A percentile compares a stretch with the other conserved stretches of the same genome.
phyloP scores from a whole-genome alignment of 108 stramenopile species.

The Pseudonitzschia multiseries region DNA sequence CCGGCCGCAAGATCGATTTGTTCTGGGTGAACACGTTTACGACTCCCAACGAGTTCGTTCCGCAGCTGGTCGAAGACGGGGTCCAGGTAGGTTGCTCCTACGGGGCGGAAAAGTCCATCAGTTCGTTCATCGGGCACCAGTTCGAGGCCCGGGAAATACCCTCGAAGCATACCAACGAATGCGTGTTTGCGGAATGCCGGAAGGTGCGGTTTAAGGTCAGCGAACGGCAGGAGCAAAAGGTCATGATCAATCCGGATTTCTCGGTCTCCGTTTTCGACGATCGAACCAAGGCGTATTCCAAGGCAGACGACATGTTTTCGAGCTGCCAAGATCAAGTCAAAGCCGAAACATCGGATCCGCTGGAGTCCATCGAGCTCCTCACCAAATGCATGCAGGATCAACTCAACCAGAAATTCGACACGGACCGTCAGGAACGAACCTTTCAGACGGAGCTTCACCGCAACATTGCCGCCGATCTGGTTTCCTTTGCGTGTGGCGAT shows the following conservation, averaged over 20 bases:
- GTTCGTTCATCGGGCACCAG: slow-evolving; percentile 62
- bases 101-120: slow-evolving; percentile 50
- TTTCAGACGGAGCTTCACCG: slow-evolving; percentile 57
- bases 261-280: slow-evolving; percentile 52
- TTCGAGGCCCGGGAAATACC: slow-evolving; percentile 76
- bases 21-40: slow-evolving; percentile 55
- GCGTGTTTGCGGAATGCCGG: slow-evolving; percentile 50
- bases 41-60: slow-evolving; percentile 37
- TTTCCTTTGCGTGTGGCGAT: slow-evolving; percentile 73
- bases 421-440: slow-evolving; percentile 56
- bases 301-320: slow-evolving; percentile 45
- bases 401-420: slow-evolving; percentile 40
- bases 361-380: slow-evolving; percentile 37
- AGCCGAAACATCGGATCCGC: not conserved
- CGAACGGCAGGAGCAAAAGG: slow-evolving; percentile 57
- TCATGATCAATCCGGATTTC: slow-evolving; percentile 33
- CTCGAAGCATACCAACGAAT: slow-evolving; percentile 60
- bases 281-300: slow-evolving; percentile 33
- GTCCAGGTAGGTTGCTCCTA: slow-evolving; percentile 23
- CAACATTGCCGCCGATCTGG: slow-evolving; percentile 51
- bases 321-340: slow-evolving; percentile 37
- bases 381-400: slow-evolving; percentile 53
- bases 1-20: slow-evolving; percentile 59
- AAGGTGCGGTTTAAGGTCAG: slow-evolving; percentile 62
- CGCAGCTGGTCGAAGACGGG: slow-evolving; percentile 50